Evolutionary conservation across 129 eudicot genomes (phyloP), one percentile per base, ranked within the genome.

Genomic region (Centrapalus pauciflorus): DNA sequence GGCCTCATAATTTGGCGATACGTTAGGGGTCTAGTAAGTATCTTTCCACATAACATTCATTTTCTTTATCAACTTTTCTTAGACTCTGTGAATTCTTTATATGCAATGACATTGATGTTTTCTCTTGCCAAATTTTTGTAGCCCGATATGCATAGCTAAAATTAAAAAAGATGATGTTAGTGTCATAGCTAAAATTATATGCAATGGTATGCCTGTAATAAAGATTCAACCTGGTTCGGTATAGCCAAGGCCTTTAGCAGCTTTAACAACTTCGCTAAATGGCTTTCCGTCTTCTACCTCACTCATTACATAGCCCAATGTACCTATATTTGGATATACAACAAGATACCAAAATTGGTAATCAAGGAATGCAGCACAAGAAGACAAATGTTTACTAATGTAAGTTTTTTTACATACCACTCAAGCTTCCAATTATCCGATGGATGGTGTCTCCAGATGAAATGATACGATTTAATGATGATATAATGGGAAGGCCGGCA

Each of bases 261-360:
- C 79, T 79, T 69, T 85, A 41, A 93, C 96, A 77, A 88, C 98
- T 71, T 88, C 78, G 56, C 98, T 93, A 64, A 93, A 83, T 12
- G 87, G 85, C 49, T 81, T 93, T 68, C 98, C 98, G 61, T 83
- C 81, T 84, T 88, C 96, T 48, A 88, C 80, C 78, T 85, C 96
- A 50, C 98, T 93, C 98, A 93, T 88, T 67, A 93, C 95, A 78
- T 83, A 93, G 38, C 98, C 98, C 70, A 93, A 66, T 17, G 98
- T 93, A 76, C 98, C 98, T 93, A 52, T 77, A 23, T 74, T 50
- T 61, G 21, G 17, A 37, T 73, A 73, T 41, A 51, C 21, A 50
- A 8, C 68, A 7, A 43, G 20, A 65, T 38, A 26, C 4, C 34
- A 60, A 41, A 65, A 27, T 28, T 68, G n/a, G 54, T 24, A 46